Base-by-base conservation (phyloP, 140 eudicot genomes). In the Cichorium intybus region DNA sequence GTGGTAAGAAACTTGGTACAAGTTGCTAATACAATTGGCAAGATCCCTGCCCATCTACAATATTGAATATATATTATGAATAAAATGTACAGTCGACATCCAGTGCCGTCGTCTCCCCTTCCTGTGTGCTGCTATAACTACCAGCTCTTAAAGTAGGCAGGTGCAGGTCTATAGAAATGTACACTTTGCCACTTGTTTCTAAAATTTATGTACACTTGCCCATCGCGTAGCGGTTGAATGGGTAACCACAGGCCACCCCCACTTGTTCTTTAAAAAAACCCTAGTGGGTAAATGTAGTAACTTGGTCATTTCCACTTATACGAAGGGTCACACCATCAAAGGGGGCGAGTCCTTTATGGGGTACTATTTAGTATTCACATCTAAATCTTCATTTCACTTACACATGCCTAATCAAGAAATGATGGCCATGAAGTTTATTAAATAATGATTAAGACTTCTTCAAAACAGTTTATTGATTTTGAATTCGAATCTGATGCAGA, bases 321-420 rank as follows among this genome's bases (percentile, higher is more conserved):
- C 60, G 33, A 64, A 51, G 43, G 50, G 23, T 21, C 62, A 52
- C 23, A 62, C 58, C 29, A 37, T 35, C 24, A 51, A 66, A 33
- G 34, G 54, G 53, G 23, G 50, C n/a, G 21, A 53, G 16, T 62
- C 53, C 31, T 62, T 37, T 24, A 39, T 56, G 48, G 67, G 39
- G 9, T 43, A 22, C 66, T 34, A 23, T 41, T 35, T 21, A 1
- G 1, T 43, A 47, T 64, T 56, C 20, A 31, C 47, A 64, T 51
- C n/a, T 3, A 51, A 56, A 43, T 73, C 47, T 45, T 43, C 41
- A 15, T 18, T 51, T 24, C 5, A 24, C 17, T 24, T 12, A 29
- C 60, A 45, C 78, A 23, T 73, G 67, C 26, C 64, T 73, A 56
- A 64, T n/a, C 34, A 56, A 64, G 54, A 45, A 21, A 29, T 54